These are phyloP conservation scores for Aspergillus tubingensis DNA, from an alignment of 2,329 filamentous ascomycete species.

Conservation along the genomic window DNA sequence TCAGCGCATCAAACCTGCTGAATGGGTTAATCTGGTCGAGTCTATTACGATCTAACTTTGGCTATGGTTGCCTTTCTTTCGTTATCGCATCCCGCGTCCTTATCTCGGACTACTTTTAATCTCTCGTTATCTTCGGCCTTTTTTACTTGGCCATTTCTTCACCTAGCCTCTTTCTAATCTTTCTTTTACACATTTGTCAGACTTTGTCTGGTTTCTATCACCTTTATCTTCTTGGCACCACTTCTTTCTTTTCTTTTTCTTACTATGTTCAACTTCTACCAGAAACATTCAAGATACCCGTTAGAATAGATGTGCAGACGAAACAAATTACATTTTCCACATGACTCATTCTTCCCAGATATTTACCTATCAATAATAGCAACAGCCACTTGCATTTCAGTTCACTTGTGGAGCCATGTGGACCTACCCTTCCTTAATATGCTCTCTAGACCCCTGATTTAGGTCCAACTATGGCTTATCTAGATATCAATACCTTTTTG, in stretches of 20 bases:
- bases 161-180: not conserved
- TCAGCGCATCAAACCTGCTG: constrained; percentile 31
- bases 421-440: no score
- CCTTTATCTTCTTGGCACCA: not conserved
- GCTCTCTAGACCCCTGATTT: no score
- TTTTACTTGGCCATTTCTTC: not conserved
- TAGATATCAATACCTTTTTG: no score
- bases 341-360: not conserved
- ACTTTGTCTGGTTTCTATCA: not conserved
- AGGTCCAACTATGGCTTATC: no score
- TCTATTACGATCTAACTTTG: not conserved
- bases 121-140: not conserved
- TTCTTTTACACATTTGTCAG: not conserved
- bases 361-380: not conserved
- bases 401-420: no score
- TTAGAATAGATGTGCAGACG: constrained; percentile 5
- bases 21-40: constrained; percentile 34
- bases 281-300: constrained; percentile 4
- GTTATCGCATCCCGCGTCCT: not conserved
- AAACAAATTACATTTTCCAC: not conserved
- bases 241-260: not conserved
- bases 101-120: not conserved
- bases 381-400: no score
- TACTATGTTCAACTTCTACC: no score
- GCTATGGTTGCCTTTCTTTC: not conserved